Evolutionary conservation across 2,329 filamentous ascomycete genomes (phyloP), one percentile per base, ranked within the genome.

Genomic region (Didymella lethalis): DNA sequence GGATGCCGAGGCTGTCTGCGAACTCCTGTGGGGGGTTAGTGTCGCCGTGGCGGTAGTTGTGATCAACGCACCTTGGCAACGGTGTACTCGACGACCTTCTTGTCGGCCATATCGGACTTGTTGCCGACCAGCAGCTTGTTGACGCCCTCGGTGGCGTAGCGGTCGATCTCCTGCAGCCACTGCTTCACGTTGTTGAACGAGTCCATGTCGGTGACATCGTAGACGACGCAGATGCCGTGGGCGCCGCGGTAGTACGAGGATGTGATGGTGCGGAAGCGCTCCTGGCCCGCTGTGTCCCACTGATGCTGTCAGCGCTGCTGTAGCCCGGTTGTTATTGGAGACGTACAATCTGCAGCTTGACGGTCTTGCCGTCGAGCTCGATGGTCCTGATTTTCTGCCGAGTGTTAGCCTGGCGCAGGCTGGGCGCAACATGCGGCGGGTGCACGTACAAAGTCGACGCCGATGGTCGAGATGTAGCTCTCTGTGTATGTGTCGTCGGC

Each of bases 131-230:
- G 89, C 68, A 99, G 87, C 87, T 99, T 99, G 88, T 99, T 99
- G 77, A 99, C 95, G 68, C 95, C 95, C 83, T 99, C 95, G 70
- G 95, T 99, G 72, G 95, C 95, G 77, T 99, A 98, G 80, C 95
- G 90, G 84, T 99, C 95, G 74, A 99, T 99, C 84, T 99, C 95
- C 82, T 99, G 95, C 64, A 99, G 88, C 95, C 95, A 99, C 86
- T 99, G 95, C 91, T 99, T 98, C 75, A 99, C 95, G 84, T 98
- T 99, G 89, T 99, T 98, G 92, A 99, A 99, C 29, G 92, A 97
- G 81, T 98, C 95, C 94, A 98, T 97, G 80, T 99, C 95, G 70
- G 95, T 99, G 77, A 99, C 95, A 89, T 99, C 95, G 87, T 98
- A 99, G 79, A 99, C 95, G 71, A 99, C 94, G 83, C 95, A 99